Evolutionary conservation across 108 stramenopile genomes (phyloP).

Genomic region (Cyclostephanos invisitatus): DNA sequence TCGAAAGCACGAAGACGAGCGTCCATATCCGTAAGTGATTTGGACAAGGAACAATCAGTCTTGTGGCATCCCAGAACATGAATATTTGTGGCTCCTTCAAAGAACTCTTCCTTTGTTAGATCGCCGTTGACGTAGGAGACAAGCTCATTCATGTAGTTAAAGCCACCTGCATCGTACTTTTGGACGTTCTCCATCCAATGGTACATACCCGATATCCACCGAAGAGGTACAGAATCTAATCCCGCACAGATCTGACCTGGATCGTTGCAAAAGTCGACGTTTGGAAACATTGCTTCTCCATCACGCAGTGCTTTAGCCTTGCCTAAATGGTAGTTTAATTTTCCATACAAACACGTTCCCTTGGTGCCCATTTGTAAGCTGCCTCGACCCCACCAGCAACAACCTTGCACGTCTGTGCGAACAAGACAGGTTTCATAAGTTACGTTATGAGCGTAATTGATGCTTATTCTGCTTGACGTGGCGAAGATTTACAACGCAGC

Average conservation of each 20-base stretch:
- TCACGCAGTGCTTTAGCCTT: slow-evolving; percentile 37
- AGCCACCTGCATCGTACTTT: slow-evolving; percentile 35
- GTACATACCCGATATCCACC: slow-evolving; percentile 55
- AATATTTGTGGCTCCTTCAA: slow-evolving; percentile 18
- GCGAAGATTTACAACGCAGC: too few species aligned
- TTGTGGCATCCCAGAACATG: slow-evolving; percentile 45
- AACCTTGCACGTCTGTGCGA: slow-evolving; percentile 48
- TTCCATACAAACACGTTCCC: slow-evolving; percentile 52
- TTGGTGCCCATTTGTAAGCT: slow-evolving; percentile 32
- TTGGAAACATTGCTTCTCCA: slow-evolving; percentile 41
- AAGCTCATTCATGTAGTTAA: slow-evolving; percentile 40
- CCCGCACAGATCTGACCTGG: slow-evolving; percentile 44
- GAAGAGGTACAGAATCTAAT: slow-evolving; percentile 33
- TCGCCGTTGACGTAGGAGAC: slow-evolving; percentile 30
- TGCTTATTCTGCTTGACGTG: not conserved
- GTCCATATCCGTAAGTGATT: slow-evolving; percentile 25
- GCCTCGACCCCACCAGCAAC: slow-evolving; percentile 61
- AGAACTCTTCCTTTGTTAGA: slow-evolving; percentile 26
- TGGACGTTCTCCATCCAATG: slow-evolving; percentile 53
- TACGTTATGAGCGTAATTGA: not conserved
- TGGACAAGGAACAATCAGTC: slow-evolving; percentile 11
- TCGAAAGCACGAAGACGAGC: slow-evolving; percentile 42
- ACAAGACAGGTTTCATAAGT: not conserved
- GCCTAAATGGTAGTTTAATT: slow-evolving; percentile 49
- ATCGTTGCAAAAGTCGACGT: slow-evolving; percentile 47